These are phyloP conservation scores for Panicum virgatum DNA, from an alignment of 202 grass and related monocot species.

Conservation along the genomic window DNA sequence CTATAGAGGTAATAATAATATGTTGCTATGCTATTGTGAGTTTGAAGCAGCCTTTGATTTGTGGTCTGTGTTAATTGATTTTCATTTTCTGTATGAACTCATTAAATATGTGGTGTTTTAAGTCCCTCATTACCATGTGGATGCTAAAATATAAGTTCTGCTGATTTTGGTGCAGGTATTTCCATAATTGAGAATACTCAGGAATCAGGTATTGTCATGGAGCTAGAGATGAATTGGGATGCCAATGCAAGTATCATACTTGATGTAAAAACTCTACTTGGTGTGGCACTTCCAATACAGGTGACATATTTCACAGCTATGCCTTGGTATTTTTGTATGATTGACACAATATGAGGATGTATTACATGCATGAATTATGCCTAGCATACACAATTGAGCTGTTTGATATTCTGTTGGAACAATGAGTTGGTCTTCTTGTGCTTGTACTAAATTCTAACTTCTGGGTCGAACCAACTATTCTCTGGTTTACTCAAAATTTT, in stretches of 20 bases:
- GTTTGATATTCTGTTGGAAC: not conserved
- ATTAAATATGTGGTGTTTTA: constrained; percentile 15
- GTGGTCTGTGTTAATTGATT: constrained; percentile 15
- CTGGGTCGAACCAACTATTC: not conserved
- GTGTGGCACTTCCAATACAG: constrained; percentile 91
- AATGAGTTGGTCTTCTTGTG: not conserved
- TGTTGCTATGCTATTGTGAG: not conserved
- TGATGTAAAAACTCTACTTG: constrained; percentile 90
- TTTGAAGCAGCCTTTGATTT: constrained; percentile 19
- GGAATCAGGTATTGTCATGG: constrained; percentile 79
- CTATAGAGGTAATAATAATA: not conserved
- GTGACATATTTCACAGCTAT: constrained; percentile 50
- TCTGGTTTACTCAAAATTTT: constrained; percentile 2
- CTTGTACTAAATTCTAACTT: not conserved
- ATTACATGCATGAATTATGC: not conserved
- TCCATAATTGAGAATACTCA: constrained; percentile 77
- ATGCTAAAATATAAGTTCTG: constrained; percentile 18
- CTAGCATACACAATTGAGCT: constrained; percentile 12
- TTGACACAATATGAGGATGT: not conserved
- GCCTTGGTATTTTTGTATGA: constrained; percentile 1
- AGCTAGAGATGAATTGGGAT: constrained; percentile 97
- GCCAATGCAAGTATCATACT: constrained; percentile 92
- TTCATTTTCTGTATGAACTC: not conserved
- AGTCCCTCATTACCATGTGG: not conserved
- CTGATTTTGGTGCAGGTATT: constrained; percentile 63